phyloP scores from a whole-genome alignment of 176 grass and related monocot species.

The Tuctoria greenei region DNA sequence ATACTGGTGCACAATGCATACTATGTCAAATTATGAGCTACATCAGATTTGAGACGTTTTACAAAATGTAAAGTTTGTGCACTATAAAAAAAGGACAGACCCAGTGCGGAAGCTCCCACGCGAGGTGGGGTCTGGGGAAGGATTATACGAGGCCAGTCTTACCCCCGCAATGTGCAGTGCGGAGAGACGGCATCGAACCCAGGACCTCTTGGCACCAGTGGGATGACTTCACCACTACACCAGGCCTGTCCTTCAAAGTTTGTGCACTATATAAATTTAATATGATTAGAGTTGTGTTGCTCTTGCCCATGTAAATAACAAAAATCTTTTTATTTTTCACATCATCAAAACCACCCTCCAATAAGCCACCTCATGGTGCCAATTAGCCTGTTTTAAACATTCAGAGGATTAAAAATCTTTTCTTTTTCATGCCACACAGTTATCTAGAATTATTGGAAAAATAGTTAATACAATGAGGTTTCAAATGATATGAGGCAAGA shows the following conservation, averaged over 20 bases:
- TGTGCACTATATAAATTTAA: neutral
- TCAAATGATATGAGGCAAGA: neutral
- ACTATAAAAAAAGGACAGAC: too few species aligned
- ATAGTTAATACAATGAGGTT: neutral
- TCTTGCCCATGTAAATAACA: neutral
- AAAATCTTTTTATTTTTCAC: neutral
- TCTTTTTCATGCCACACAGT: neutral
- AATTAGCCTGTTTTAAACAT: neutral
- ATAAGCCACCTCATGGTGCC: neutral
- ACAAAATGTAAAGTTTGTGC: conserved; percentile 4
- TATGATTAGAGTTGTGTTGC: neutral
- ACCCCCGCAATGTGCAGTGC: too few species aligned
- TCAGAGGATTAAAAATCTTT: neutral
- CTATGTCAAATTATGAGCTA: neutral
- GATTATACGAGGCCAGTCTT: too few species aligned
- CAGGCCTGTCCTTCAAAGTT: too few species aligned
- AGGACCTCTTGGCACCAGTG: too few species aligned
- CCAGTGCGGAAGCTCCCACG: too few species aligned
- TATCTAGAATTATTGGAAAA: neutral
- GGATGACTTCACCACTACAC: too few species aligned
- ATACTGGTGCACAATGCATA: neutral
- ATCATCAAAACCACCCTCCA: conserved; percentile 6
- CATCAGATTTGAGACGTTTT: neutral
- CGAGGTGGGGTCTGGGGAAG: too few species aligned
- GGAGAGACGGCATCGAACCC: too few species aligned